Evolutionary conservation across 2,329 filamentous ascomycete species (phyloP), one percentile per base, ranked within the genome.

Genomic region (Sphaerulina populicola): DNA sequence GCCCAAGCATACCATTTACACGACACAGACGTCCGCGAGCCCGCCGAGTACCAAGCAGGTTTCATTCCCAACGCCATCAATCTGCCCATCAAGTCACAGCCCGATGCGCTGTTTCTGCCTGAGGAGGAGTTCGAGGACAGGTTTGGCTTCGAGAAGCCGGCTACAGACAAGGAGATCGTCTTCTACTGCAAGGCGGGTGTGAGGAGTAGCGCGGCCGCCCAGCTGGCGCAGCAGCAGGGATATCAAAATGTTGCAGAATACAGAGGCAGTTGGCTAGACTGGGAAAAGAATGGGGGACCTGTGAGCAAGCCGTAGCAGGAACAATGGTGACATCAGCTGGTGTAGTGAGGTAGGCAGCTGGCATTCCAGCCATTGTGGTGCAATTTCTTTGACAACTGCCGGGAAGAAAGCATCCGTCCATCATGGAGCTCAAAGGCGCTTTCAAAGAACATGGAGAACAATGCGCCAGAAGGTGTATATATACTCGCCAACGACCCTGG

Each of bases 111-210:
- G 63, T 85, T 89, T 68, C 77, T 96, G 6, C 67, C 76, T 0
- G 74, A 77, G 0, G 85, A 87, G 10, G 89, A 95, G 57, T 97
- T 97, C 65, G 79, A 86, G 65, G 86, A 88, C 54, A 73, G 83
- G 12, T 90, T 88, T 69, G 90, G 88, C 3, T 94, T 86, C 64
- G 71, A 76, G 53, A 85, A 87, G 54, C 90, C 84, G 0, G 62
- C 63, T 2, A 73, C 72, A 53, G 74, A 79, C 40, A 62, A 67
- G 44, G 68, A 73, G 53, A 61, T 95, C 11, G 77, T 97, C 3
- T 93, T 97, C 64, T 97, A 95, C 69, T 98, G 93, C 72, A 94
- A 88, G 72, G 83, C 90, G 0, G 93, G 93, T 2, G 87, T 97
- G 57, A 77, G 93, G 65, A 88, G 87, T 60, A 74, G 77, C 41